Conservation (phyloP, 2,329 filamentous ascomycete species). For the Aspergillus sp. region DNA sequence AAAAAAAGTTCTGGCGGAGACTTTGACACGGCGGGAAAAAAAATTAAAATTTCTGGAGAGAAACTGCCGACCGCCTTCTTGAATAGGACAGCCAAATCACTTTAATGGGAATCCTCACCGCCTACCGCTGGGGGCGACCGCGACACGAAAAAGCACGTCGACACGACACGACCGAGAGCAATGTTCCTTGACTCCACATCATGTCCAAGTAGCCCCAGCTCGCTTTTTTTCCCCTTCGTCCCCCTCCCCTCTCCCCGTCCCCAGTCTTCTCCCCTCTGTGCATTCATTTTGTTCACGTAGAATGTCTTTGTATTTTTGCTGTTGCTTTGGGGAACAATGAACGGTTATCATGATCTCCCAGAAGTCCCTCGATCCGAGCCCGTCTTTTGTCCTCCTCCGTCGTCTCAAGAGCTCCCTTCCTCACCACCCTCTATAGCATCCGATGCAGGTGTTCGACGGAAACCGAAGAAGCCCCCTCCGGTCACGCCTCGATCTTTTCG, state of each 20-base stretch:
- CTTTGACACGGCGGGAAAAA: slow-evolving; percentile 11
- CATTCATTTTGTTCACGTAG: slow-evolving; percentile 12
- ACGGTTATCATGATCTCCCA: slow-evolving; percentile 28
- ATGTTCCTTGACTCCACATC: slow-evolving; percentile 12
- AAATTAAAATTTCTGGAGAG: slow-evolving; percentile 20
- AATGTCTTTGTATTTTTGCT: slow-evolving; percentile 19
- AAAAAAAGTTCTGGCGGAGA: slow-evolving; percentile 9
- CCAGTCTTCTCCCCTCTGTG: background rate
- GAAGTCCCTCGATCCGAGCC: slow-evolving; percentile 35
- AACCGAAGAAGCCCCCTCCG: slow-evolving; percentile 44
- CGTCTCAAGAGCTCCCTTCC: slow-evolving; percentile 36
- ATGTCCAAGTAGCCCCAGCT: slow-evolving; percentile 7
- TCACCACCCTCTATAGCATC: slow-evolving; percentile 42
- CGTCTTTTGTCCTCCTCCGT: slow-evolving; percentile 25
- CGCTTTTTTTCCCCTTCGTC: slow-evolving; percentile 3
- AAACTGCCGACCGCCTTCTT: slow-evolving; percentile 22
- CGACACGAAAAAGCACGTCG: slow-evolving; percentile 27
- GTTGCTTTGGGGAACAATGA: slow-evolving; percentile 28
- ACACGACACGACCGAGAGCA: slow-evolving; percentile 13
- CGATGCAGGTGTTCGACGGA: slow-evolving; percentile 34
- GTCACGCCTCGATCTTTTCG: slow-evolving; percentile 52
- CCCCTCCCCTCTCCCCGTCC: slow-evolving; percentile 2
- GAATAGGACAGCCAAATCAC: background rate
- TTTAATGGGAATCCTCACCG: slow-evolving; percentile 13
- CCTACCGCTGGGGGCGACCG: slow-evolving; percentile 15